Evolutionary conservation across 768 basidiomycete genomes (phyloP), one percentile per base, ranked within the genome.

Genomic region (Russula griseocarnosa): DNA sequence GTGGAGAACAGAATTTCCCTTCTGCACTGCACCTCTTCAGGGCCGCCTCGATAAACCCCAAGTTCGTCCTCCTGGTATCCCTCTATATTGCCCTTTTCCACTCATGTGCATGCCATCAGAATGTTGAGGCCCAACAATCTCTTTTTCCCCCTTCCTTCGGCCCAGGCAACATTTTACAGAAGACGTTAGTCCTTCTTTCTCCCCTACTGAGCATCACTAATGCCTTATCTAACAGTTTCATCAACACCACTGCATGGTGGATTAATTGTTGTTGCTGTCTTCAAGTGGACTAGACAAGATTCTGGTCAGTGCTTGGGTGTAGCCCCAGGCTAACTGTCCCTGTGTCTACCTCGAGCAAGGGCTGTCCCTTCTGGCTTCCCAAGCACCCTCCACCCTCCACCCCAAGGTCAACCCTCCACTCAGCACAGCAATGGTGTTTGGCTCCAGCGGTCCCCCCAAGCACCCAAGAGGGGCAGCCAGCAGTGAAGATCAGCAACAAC

Each of bases 291-390:
- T n/a, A n/a, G n/a, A n/a, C n/a, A n/a, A n/a, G n/a, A n/a, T n/a
- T n/a, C n/a, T n/a, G n/a, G n/a, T n/a, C n/a, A n/a, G n/a, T n/a
- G n/a, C n/a, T n/a, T n/a, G n/a, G n/a, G n/a, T n/a, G n/a, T n/a
- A n/a, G 24, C 58, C 54, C 20, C 56, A 10, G 49, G 46, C 55
- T n/a, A 51, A 24, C 54, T 5, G 24, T 60, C 44, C 58, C 57
- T 50, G 40, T 36, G 26, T 42, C 42, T 16, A 34, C 66, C 38
- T 66, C 65, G 18, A 65, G 55, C 20, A 87, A 89, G 67, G 86
- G 86, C 14, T 93, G 93, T 72, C 91, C 91, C 3, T 86, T 87
- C 26, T 93, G 91, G 91, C 84, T 93, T 1, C 91, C 91, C 18
- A 83, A 78, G 64, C 81, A 92, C 20, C 91, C 92, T 3, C 85